These are phyloP conservation scores for Leccinum angustisporum DNA, from an alignment of 1,284 basidiomycete species.

Conservation along the genomic window DNA sequence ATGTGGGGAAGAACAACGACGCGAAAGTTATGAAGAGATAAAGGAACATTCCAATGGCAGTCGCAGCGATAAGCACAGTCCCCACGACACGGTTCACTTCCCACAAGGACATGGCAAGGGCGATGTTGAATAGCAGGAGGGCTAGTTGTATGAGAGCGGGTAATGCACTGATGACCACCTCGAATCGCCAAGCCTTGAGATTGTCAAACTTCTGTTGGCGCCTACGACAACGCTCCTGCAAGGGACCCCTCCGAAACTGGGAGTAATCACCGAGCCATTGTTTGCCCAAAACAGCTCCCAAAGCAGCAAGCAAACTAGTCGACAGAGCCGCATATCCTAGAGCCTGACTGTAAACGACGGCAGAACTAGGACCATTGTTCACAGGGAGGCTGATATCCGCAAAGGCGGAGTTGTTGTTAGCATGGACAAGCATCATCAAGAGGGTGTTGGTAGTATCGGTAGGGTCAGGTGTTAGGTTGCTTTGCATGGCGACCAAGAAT, in stretches of 20 bases:
- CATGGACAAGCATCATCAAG: constrained; percentile 15
- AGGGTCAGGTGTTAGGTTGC: constrained; percentile 8
- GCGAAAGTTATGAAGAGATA: constrained; percentile 15
- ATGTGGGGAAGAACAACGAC: constrained; percentile 13
- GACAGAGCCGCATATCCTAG: constrained; percentile 16
- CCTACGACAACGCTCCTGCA: constrained; percentile 13
- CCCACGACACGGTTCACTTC: constrained; percentile 9
- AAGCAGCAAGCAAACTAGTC: constrained; percentile 17
- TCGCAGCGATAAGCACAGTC: constrained; percentile 4
- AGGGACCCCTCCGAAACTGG: constrained; percentile 1
- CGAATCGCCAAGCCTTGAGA: constrained; percentile 16
- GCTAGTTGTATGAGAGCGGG: constrained; percentile 18
- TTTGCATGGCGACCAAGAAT: constrained; percentile 13
- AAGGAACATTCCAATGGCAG: constrained; percentile 10
- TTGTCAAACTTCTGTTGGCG: constrained; percentile 20
- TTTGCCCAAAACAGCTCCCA: constrained; percentile 19
- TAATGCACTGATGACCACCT: constrained; percentile 10
- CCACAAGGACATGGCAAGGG: constrained; percentile 16
- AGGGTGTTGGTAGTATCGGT: constrained; percentile 19
- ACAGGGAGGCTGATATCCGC: constrained; percentile 8
- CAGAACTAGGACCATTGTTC: constrained; percentile 10
- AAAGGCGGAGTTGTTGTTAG: constrained; percentile 13
- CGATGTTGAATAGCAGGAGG: constrained; percentile 10
- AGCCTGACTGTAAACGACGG: constrained; percentile 13
- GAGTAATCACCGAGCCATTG: constrained; percentile 17